phyloP scores from a whole-genome alignment of 768 basidiomycete species.

The Lactarius evosmus region DNA sequence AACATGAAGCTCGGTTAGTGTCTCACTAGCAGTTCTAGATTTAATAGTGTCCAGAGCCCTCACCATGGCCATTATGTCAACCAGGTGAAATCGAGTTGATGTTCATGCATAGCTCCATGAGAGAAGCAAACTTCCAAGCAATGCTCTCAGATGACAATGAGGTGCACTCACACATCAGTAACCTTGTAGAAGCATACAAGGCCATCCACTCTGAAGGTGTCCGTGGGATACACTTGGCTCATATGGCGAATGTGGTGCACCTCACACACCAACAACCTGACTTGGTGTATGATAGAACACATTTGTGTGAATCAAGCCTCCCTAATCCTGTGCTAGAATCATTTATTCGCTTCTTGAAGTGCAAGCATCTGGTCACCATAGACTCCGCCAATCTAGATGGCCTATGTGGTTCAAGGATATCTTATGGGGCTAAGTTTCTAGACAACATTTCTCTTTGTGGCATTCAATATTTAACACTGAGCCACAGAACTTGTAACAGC shows the following conservation, averaged over 20 bases:
- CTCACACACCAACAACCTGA: too few relatives aligned
- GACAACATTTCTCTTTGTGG: background rate
- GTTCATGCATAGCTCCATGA: slow-evolving; percentile 12
- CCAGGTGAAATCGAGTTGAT: slow-evolving; percentile 23
- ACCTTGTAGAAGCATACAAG: background rate
- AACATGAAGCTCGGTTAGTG: slow-evolving; percentile 29
- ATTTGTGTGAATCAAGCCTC: background rate
- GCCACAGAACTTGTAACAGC: background rate
- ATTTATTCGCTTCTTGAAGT: background rate
- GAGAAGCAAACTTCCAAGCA: slow-evolving; percentile 12
- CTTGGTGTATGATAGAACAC: background rate
- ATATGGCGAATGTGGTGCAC: too few relatives aligned
- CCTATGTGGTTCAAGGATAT: too few relatives aligned
- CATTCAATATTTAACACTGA: background rate
- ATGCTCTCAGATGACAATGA: background rate
- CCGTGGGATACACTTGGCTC: slow-evolving; percentile 1
- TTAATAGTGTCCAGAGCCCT: too few relatives aligned
- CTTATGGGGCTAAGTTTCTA: too few relatives aligned
- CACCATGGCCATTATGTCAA: too few relatives aligned
- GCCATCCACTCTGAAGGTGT: background rate
- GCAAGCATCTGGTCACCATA: background rate
- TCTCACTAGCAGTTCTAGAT: background rate
- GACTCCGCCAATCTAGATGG: background rate
- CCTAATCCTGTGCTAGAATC: background rate
- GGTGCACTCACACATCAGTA: background rate